phyloP scores from a whole-genome alignment of 345 rosid species.

The Salix arbutifolia region DNA sequence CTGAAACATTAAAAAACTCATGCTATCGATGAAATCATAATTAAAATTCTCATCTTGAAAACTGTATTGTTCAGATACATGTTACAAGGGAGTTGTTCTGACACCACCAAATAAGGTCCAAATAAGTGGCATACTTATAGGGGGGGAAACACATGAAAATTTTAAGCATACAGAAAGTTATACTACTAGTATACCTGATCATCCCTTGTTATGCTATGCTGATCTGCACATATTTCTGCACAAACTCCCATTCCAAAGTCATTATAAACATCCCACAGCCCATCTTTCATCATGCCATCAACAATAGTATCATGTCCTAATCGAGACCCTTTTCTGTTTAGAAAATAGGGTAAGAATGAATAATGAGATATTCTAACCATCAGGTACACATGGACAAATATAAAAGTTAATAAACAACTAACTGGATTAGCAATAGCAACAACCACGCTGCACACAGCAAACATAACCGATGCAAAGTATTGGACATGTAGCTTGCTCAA shows the following conservation, averaged over 20 bases:
- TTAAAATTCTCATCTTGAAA: background rate
- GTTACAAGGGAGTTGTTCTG: background rate
- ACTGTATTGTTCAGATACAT: background rate
- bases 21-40: background rate
- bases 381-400: background rate
- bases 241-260: conserved; percentile 38
- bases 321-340: conserved; percentile 28
- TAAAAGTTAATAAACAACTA: background rate
- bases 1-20: background rate
- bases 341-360: background rate
- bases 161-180: no score
- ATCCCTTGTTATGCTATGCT: conserved; percentile 20
- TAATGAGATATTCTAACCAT: background rate
- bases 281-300: conserved; percentile 35
- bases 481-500: no score
- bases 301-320: conserved; percentile 26
- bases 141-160: background rate
- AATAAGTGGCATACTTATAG: background rate
- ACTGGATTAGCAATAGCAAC: background rate
- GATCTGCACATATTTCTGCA: conserved; percentile 29
- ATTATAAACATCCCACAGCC: conserved; percentile 31
- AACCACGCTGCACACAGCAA: background rate
- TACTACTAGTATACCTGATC: conserved; percentile 16
- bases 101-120: background rate
- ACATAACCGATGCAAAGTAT: background rate